These are phyloP conservation scores for Leccinum subtestaceum DNA, from an alignment of 768 basidiomycete genomes.

Conservation along the genomic window DNA sequence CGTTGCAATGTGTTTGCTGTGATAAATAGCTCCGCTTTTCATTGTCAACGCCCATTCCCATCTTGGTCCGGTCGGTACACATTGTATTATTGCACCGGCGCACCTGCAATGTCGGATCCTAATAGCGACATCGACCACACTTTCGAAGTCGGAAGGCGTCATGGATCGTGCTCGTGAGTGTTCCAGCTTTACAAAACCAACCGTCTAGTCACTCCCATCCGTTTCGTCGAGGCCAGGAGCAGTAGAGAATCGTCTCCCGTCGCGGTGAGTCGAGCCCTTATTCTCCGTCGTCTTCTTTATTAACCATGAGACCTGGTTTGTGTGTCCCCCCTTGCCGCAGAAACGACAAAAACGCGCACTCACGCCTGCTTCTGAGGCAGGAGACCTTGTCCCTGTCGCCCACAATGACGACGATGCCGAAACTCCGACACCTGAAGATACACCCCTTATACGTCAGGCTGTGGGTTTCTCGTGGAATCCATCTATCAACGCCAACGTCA, in stretches of 20 bases:
- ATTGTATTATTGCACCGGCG: background rate
- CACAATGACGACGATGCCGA: slow-evolving; percentile 41
- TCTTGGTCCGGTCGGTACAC: background rate
- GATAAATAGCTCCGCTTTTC: slow-evolving; percentile 1
- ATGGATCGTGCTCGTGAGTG: slow-evolving; percentile 37
- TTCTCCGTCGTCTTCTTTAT: background rate
- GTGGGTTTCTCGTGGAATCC: slow-evolving; percentile 47
- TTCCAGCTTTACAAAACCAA: background rate
- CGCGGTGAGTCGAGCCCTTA: slow-evolving; percentile 36
- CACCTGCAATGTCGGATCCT: slow-evolving; percentile 5
- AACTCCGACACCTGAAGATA: slow-evolving; percentile 44
- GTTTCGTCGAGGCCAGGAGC: slow-evolving; percentile 39
- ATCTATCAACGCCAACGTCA: slow-evolving; percentile 26
- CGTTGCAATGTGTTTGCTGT: slow-evolving; percentile 9
- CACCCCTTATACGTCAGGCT: slow-evolving; percentile 58
- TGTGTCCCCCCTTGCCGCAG: slow-evolving; percentile 24
- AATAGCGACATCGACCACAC: slow-evolving; percentile 26
- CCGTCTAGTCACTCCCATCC: slow-evolving; percentile 1
- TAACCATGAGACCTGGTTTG: background rate
- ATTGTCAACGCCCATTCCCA: background rate
- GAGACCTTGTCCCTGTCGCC: slow-evolving; percentile 37
- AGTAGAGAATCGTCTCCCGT: slow-evolving; percentile 56
- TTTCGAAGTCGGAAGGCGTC: slow-evolving; percentile 32
- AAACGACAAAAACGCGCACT: slow-evolving; percentile 46
- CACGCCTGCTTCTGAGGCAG: slow-evolving; percentile 54